Conservation (phyloP, 345 rosid species). For the Adansonia digitata region DNA sequence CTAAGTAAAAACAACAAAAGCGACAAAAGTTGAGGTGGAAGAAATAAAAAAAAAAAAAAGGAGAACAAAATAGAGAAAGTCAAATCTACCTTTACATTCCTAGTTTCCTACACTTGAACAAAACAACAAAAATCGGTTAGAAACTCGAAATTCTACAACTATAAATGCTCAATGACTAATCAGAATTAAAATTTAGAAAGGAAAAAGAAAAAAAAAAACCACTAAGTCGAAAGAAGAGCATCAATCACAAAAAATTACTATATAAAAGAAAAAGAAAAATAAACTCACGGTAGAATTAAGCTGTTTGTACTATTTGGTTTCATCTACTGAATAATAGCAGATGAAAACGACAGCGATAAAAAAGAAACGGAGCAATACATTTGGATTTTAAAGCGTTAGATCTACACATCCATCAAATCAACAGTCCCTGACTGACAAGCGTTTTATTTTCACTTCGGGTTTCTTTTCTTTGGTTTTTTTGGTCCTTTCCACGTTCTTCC, state of each 20-base stretch:
- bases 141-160: neutral
- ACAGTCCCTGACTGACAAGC: neutral
- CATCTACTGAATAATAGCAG: conserved; percentile 30
- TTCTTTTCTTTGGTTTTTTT: neutral
- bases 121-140: neutral
- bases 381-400: conserved; percentile 33
- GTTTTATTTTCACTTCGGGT: conserved; percentile 5
- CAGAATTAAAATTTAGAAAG: neutral
- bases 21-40: neutral
- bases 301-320: conserved; percentile 11
- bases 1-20: conserved; percentile 10
- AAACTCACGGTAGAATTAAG: conserved; percentile 33
- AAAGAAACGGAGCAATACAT: conserved; percentile 43
- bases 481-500: neutral
- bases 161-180: neutral
- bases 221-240: neutral
- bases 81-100: conserved; percentile 25
- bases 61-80: conserved; percentile 1
- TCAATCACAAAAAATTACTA: neutral
- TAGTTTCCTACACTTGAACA: conserved; percentile 15
- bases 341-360: conserved; percentile 49
- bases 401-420: conserved; percentile 51
- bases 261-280: neutral
- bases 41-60: neutral
- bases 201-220: neutral